A percentile compares a stretch with the other conserved stretches of the same genome.
phyloP scores from a whole-genome alignment of 495 filamentous ascomycete genomes.

The Trichoderma erinaceum region DNA sequence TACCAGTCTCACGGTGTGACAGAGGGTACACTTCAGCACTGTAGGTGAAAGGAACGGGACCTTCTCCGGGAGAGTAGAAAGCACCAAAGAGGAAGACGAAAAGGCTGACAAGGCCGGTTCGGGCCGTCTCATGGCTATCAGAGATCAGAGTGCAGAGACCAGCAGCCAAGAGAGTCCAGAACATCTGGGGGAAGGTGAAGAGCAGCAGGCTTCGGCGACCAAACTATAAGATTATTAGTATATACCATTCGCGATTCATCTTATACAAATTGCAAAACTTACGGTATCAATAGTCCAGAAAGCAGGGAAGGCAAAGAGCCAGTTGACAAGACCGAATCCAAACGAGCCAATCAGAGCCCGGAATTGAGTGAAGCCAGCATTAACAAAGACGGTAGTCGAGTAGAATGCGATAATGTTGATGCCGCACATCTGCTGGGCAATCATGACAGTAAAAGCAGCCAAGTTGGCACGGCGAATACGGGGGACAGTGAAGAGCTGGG shows the following conservation, averaged over 20 bases:
- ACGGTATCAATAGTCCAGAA: constrained; percentile 70
- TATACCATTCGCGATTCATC: not conserved
- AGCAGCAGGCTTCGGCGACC: constrained; percentile 70
- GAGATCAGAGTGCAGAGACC: constrained; percentile 68
- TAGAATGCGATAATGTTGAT: constrained; percentile 75
- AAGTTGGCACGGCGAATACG: constrained; percentile 56
- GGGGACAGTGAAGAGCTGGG: constrained; percentile 53
- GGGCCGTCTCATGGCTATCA: constrained; percentile 37
- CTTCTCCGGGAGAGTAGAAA: constrained; percentile 74
- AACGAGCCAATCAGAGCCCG: constrained; percentile 21
- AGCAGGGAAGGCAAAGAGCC: constrained; percentile 68
- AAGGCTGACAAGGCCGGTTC: constrained; percentile 57
- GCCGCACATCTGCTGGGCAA: constrained; percentile 82
- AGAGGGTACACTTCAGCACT: constrained; percentile 73
- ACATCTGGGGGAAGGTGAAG: constrained; percentile 84
- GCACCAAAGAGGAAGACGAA: constrained; percentile 66
- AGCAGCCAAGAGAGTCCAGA: constrained; percentile 67
- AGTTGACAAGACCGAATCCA: constrained; percentile 42
- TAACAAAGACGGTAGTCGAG: constrained; percentile 60
- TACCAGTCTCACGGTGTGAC: constrained; percentile 67
- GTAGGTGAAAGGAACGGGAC: constrained; percentile 79
- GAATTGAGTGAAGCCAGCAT: constrained; percentile 46
- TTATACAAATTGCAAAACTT: not conserved
- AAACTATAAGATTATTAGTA: constrained; percentile 30
- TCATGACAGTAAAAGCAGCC: constrained; percentile 63